Evolutionary conservation across 352 stramenopile species (phyloP).

Genomic region (Globisporangium emineosum): DNA sequence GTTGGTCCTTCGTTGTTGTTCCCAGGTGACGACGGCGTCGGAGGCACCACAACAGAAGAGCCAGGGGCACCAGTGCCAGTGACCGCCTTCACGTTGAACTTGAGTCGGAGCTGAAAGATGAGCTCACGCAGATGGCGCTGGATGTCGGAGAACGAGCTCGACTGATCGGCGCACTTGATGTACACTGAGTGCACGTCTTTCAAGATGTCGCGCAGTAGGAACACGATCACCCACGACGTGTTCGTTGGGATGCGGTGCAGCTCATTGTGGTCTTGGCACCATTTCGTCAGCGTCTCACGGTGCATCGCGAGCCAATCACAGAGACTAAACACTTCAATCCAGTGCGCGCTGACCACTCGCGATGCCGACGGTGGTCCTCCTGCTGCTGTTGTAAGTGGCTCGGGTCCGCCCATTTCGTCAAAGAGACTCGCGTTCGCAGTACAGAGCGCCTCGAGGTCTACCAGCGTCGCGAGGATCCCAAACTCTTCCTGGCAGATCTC

Average conservation of each 20-base stretch:
- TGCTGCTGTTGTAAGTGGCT: conserved; percentile 3
- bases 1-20: neutral
- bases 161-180: conserved; percentile 28
- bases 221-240: conserved; percentile 43
- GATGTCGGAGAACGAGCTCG: conserved; percentile 31
- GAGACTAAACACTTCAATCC: conserved; percentile 34
- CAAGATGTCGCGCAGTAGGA: conserved; percentile 43
- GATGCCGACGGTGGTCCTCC: neutral
- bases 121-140: conserved; percentile 44
- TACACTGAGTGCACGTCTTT: conserved; percentile 39
- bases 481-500: conserved; percentile 40
- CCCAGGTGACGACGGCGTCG: neutral
- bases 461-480: conserved; percentile 30
- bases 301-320: conserved; percentile 48
- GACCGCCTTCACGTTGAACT: conserved; percentile 46
- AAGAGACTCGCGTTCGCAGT: conserved; percentile 20
- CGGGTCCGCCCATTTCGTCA: conserved; percentile 19
- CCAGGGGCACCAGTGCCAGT: neutral
- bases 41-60: neutral
- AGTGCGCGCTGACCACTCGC: conserved; percentile 25
- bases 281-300: conserved; percentile 41
- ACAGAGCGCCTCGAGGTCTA: conserved; percentile 35
- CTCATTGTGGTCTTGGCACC: conserved; percentile 30
- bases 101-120: conserved; percentile 44
- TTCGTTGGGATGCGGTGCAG: conserved; percentile 18